A percentile compares a stretch with the other conserved stretches of the same genome.
These are phyloP conservation scores for Penicillium atrosanguineum DNA, from an alignment of 495 filamentous ascomycete species.

Conservation along the genomic window DNA sequence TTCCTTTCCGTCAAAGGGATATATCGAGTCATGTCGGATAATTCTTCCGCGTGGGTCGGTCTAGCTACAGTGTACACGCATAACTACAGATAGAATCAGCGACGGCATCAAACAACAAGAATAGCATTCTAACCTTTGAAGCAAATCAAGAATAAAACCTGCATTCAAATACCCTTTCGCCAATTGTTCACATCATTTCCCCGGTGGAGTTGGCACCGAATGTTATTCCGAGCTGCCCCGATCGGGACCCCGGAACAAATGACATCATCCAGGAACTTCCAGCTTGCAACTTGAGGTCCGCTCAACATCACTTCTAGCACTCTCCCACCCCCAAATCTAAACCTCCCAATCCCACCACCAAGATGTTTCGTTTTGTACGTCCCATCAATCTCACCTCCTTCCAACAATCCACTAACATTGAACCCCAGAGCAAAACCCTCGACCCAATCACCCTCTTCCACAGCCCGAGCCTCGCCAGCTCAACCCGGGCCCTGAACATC, in stretches of 20 bases:
- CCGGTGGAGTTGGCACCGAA: neutral
- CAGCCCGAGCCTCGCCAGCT: constrained; percentile 63
- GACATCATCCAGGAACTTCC: constrained; percentile 24
- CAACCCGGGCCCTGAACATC: constrained; percentile 62
- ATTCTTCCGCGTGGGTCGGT: too few relatives aligned
- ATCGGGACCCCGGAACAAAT: constrained; percentile 21
- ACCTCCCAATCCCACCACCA: constrained; percentile 12
- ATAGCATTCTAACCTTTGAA: too few relatives aligned
- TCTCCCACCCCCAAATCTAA: constrained; percentile 1
- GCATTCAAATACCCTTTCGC: too few relatives aligned
- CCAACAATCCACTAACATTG: constrained; percentile 4
- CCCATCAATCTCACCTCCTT: neutral
- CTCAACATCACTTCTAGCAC: neutral
- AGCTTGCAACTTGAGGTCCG: constrained; percentile 1
- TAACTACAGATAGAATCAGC: too few relatives aligned
- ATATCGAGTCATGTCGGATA: too few relatives aligned
- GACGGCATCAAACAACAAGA: too few relatives aligned
- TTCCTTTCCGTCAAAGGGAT: too few relatives aligned
- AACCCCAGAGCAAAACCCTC: constrained; percentile 67
- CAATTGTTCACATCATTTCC: too few relatives aligned
- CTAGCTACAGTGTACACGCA: too few relatives aligned
- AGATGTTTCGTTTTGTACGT: constrained; percentile 47
- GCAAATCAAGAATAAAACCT: too few relatives aligned
- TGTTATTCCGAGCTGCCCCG: constrained; percentile 4
- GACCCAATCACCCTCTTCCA: constrained; percentile 98